Evolutionary conservation across 2,329 filamentous ascomycete species (phyloP).

Genomic region (Graphiopsis chlorocephala): DNA sequence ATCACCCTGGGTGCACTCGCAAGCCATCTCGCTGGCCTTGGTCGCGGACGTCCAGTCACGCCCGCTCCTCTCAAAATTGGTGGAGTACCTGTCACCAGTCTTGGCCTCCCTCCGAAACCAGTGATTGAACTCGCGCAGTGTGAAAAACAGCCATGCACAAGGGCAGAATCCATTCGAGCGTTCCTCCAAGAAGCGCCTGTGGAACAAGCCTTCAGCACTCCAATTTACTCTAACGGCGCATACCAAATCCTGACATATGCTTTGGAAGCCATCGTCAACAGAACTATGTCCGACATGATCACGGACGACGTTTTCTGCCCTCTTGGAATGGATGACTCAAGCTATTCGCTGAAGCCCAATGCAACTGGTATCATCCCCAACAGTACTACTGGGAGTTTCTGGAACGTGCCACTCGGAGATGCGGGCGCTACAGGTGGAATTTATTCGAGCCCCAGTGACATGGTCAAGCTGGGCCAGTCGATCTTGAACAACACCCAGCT

Average conservation of each 20-base stretch:
- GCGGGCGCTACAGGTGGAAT: conserved; percentile 37
- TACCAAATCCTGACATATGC: conserved; percentile 46
- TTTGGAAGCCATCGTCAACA: conserved; percentile 45
- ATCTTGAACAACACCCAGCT: conserved; percentile 47
- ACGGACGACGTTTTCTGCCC: conserved; percentile 41
- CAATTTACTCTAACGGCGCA: conserved; percentile 51
- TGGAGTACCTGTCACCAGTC: neutral
- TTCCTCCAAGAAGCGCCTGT: conserved; percentile 38
- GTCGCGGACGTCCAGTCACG: neutral
- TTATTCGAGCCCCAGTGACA: conserved; percentile 44
- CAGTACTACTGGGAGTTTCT: neutral
- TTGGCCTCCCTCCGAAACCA: conserved; percentile 12
- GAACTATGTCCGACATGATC: conserved; percentile 41
- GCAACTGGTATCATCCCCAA: conserved; percentile 37
- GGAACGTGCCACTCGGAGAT: conserved; percentile 33
- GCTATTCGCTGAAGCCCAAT: conserved; percentile 13
- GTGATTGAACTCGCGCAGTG: conserved; percentile 6
- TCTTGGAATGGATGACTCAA: conserved; percentile 39
- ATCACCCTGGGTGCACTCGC: conserved; percentile 48
- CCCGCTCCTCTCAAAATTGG: neutral
- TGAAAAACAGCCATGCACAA: conserved; percentile 34
- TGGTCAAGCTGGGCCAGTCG: conserved; percentile 42
- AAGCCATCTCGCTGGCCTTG: conserved; percentile 46
- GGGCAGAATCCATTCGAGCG: conserved; percentile 32
- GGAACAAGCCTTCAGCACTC: conserved; percentile 44